Evolutionary conservation across 257 asterid genomes (phyloP), one percentile per base, ranked within the genome.

Genomic region (Forsythia suspensa): DNA sequence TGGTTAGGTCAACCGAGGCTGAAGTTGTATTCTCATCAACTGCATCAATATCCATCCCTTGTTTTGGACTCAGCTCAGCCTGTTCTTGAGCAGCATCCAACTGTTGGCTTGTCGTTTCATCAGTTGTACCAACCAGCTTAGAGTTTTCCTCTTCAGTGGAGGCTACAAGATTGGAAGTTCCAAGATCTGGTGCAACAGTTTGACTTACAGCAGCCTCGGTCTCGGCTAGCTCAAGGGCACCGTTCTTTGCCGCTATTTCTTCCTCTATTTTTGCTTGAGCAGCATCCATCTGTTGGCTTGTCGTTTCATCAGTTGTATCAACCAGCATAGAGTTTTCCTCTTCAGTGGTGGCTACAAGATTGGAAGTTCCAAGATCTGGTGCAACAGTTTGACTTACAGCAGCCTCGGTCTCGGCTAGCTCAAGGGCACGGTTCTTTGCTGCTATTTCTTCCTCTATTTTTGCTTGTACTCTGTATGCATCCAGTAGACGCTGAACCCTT

Each of bases 391-490:
- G 80, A 77, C 78, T 72, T 18, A 8, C 74, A 57, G 83, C 70
- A 37, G 81, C 73, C 34, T 71, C 83, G 15, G 67, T 81, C 67
- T 81, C 93, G 59, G 79, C 84, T 66, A 52, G 71, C 71, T 80
- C 85, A 71, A 69, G 41, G 73, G 78, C 86, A 51, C 46, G 75
- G 63, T 77, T 79, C 80, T 84, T 74, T 41, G 84, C 86, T 42
- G 80, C 87, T 16, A 41, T 79, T 84, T 86, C 97, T 70, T 82
- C 87, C 75, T 88, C 90, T 75, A 82, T 68, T 77, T 79, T 85
- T 68, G 89, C 92, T 82, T 84, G 90, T 78, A 75, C 73, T 80
- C 93, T 88, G 82, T 85, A 71, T 48, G 81, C 85, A 80, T 86
- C 83, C 59, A 82, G 69, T 74, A 85, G 72, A 76, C 79, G 84